Conservation (phyloP, 768 basidiomycete species). For the Lentinula sp. region DNA sequence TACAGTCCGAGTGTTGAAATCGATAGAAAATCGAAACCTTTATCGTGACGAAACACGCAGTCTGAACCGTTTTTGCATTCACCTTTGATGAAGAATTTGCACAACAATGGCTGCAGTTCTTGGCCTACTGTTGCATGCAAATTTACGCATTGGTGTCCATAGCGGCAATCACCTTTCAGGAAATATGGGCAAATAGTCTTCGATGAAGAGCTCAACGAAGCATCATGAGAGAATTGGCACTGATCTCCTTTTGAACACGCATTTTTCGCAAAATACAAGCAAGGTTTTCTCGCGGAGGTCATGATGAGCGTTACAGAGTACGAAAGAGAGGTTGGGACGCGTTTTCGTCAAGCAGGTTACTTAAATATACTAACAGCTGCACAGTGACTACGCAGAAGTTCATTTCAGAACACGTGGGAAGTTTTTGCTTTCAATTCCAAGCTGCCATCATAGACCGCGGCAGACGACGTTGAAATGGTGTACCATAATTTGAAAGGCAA, state of each 20-base stretch:
- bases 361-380: neutral
- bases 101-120: conserved; percentile 7
- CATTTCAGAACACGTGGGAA: neutral
- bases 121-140: neutral
- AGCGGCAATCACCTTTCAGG: conserved; percentile 17
- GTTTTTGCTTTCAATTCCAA: neutral
- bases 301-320: neutral
- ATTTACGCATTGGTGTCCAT: conserved; percentile 16
- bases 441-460: neutral
- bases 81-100: conserved; percentile 19
- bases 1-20: neutral
- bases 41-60: conserved; percentile 19
- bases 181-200: conserved; percentile 15
- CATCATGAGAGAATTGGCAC: conserved; percentile 5
- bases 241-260: conserved; percentile 4
- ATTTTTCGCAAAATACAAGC: conserved; percentile 4
- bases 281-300: neutral
- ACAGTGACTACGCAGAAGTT: neutral
- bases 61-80: conserved; percentile 20
- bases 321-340: neutral
- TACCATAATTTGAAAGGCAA: conserved; percentile 85
- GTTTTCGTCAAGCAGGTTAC: neutral
- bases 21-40: neutral
- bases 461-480: conserved; percentile 42
- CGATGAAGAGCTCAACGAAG: neutral